A percentile compares a stretch with the other conserved stretches of the same genome.
Evolutionary conservation across 176 grass and related monocot genomes (phyloP).

Genomic region (Stipa capillata): DNA sequence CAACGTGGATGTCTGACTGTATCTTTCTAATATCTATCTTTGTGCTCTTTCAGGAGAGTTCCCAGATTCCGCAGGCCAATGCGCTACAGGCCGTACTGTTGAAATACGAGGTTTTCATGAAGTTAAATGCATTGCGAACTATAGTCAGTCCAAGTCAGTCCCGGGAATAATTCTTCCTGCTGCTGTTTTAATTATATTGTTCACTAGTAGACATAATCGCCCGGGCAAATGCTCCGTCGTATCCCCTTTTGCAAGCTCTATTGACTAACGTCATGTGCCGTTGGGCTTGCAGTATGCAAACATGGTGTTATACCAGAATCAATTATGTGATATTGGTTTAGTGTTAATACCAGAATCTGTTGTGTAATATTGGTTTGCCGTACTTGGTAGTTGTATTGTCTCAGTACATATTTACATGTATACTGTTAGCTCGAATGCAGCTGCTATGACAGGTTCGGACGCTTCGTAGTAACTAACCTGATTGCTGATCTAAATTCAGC

Average conservation of each 20-base stretch:
- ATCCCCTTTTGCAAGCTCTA: not conserved
- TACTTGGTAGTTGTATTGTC: not conserved
- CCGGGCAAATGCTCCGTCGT: not conserved
- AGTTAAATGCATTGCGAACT: not conserved
- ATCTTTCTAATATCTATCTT: not conserved
- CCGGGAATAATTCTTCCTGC: conserved; percentile 12
- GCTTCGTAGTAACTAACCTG: not conserved
- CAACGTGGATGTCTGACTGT: not conserved
- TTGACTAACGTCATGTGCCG: too few relatives aligned
- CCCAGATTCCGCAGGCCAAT: conserved; percentile 45
- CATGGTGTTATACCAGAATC: too few relatives aligned
- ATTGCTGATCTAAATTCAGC: not conserved
- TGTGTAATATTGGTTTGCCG: not conserved
- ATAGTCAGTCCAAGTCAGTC: too few relatives aligned
- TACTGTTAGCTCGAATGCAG: too few relatives aligned
- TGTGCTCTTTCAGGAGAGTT: conserved; percentile 37
- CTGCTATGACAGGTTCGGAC: not conserved
- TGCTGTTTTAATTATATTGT: not conserved
- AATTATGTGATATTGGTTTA: too few relatives aligned
- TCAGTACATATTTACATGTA: too few relatives aligned
- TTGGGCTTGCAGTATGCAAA: not conserved
- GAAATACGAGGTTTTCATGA: not conserved
- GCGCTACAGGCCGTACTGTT: conserved; percentile 51
- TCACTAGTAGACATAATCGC: not conserved
- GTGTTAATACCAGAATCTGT: too few relatives aligned